Conservation (phyloP, 257 asterid species). For the Paulownia fortunei region DNA sequence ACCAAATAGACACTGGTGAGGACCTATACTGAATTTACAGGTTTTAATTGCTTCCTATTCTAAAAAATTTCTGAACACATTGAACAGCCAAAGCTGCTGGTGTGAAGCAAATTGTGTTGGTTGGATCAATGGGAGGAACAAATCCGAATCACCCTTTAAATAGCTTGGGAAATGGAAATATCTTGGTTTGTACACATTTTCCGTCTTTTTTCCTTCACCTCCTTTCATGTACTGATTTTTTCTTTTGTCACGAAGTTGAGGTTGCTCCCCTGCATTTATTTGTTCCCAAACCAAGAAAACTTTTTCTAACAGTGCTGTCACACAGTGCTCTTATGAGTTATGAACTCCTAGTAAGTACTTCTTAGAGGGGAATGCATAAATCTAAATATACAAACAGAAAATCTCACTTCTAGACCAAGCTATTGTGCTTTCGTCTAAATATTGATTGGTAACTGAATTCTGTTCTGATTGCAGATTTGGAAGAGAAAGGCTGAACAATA, state of each 20-base stretch:
- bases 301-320: background rate
- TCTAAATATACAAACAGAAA: background rate
- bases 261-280: background rate
- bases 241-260: background rate
- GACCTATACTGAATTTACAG: background rate
- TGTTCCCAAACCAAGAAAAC: background rate
- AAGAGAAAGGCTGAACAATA: constrained; percentile 95
- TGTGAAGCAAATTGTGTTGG: constrained; percentile 90
- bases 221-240: background rate
- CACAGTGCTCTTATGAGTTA: background rate
- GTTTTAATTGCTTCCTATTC: background rate
- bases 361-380: background rate
- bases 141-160: constrained; percentile 76
- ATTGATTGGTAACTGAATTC: background rate
- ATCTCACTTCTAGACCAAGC: background rate
- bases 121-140: constrained; percentile 99
- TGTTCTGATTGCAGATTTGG: constrained; percentile 61
- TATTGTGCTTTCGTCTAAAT: background rate
- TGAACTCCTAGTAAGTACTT: background rate
- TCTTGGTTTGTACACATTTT: constrained; percentile 63
- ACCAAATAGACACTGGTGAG: constrained; percentile 92
- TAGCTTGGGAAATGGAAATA: constrained; percentile 87
- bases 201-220: background rate
- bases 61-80: background rate
- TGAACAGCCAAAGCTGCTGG: constrained; percentile 95